Evolutionary conservation across 345 rosid species (phyloP).

Genomic region (Citrus unshiu): DNA sequence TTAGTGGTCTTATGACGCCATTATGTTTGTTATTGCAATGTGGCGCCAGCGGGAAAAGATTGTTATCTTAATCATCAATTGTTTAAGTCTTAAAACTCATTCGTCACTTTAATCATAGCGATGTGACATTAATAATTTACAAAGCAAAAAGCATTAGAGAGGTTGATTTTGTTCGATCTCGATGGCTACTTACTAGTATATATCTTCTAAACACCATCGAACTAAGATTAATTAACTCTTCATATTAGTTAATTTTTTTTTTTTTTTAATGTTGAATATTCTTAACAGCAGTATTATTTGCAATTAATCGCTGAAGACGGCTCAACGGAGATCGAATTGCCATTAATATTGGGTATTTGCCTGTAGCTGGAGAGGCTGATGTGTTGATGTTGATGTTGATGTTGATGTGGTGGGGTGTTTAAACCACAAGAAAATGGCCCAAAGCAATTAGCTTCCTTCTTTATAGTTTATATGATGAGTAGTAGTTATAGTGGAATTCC

Average conservation of each 20-base stretch:
- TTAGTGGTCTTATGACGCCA: slow-evolving; percentile 18
- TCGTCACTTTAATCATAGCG: background rate
- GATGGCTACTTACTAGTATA: background rate
- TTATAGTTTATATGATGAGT: background rate
- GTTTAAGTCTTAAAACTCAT: background rate
- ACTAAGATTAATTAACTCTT: background rate
- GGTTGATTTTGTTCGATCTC: background rate
- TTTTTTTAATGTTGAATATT: background rate
- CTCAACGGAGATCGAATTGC: background rate
- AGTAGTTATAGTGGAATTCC: slow-evolving; percentile 40
- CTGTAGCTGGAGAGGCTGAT: background rate
- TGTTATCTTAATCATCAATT: background rate
- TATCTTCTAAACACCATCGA: background rate
- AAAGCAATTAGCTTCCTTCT: background rate
- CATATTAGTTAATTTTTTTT: background rate
- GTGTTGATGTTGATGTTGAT: background rate
- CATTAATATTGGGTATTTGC: background rate
- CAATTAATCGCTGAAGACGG: background rate
- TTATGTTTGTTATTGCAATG: background rate
- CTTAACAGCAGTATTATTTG: background rate
- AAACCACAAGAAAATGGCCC: slow-evolving; percentile 9
- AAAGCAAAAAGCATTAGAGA: background rate
- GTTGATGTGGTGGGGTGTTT: slow-evolving; percentile 7
- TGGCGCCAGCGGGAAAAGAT: no score
- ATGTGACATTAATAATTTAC: background rate